Evolutionary conservation across 208 protist species (phyloP).

Genomic region (Wallacemonas sp.): DNA sequence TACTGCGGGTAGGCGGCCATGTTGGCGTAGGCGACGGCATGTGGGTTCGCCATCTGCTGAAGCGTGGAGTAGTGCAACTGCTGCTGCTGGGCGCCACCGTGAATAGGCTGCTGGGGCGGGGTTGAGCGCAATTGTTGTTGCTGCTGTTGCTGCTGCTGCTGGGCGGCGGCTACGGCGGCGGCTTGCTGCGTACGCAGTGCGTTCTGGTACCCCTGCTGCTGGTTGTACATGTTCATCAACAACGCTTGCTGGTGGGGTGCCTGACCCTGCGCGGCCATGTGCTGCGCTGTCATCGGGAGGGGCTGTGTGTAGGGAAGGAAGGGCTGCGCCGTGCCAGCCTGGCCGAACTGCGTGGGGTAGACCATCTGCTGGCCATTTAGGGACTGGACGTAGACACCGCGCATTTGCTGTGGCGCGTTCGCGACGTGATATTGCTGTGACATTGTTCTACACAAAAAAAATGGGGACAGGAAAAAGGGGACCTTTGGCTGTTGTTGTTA

Average conservation of each 20-base stretch:
- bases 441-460: conserved; percentile 1
- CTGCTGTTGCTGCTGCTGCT: conserved; percentile 17
- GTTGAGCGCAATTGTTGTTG: background rate
- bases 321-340: background rate
- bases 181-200: no score
- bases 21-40: background rate
- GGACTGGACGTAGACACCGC: background rate
- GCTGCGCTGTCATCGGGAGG: background rate
- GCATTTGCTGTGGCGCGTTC: background rate
- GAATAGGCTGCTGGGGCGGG: conserved; percentile 12
- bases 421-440: background rate
- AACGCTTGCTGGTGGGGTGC: conserved; percentile 6
- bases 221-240: no score
- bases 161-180: no score
- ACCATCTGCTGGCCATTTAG: background rate
- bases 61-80: conserved; percentile 13
- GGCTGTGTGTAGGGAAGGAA: background rate
- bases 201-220: no score
- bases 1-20: background rate
- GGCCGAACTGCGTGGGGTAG: background rate
- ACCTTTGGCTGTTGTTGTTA: background rate
- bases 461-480: background rate
- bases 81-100: conserved; percentile 1
- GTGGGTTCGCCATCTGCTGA: conserved; percentile 18
- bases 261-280: no score